Conservation (phyloP, 768 basidiomycete genomes). For the Leccinellum albellum region DNA sequence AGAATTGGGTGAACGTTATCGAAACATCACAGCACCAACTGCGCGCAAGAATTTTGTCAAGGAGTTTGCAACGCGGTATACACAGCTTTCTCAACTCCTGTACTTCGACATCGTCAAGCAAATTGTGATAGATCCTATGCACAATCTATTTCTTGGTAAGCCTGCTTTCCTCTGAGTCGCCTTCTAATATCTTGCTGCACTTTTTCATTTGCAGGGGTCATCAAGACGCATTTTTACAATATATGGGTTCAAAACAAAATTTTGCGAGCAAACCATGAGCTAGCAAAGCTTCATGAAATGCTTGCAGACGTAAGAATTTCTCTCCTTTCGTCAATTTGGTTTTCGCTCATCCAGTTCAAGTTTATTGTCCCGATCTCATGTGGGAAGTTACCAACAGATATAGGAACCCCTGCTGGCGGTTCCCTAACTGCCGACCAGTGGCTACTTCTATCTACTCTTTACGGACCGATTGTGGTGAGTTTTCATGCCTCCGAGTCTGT, state of each 20-base stretch:
- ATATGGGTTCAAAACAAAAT: slow-evolving; percentile 27
- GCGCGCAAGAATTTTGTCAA: not conserved
- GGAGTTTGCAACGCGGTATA: not conserved
- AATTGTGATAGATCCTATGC: not conserved
- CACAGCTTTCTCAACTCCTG: not conserved
- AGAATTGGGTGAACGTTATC: not conserved
- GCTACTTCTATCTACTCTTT: not conserved
- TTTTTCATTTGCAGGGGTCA: too few relatives aligned
- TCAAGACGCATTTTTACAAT: slow-evolving; percentile 22
- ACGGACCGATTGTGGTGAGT: not conserved
- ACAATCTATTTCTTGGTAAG: not conserved
- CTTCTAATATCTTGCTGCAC: too few relatives aligned
- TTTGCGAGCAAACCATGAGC: slow-evolving; percentile 5
- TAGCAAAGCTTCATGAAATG: not conserved
- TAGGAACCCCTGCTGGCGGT: not conserved
- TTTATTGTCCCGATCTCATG: not conserved
- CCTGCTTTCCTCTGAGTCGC: too few relatives aligned
- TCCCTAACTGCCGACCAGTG: not conserved
- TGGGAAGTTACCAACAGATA: not conserved
- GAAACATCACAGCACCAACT: not conserved
- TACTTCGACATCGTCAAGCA: not conserved
- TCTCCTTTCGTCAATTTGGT: too few relatives aligned
- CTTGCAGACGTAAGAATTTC: not conserved
- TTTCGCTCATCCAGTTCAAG: not conserved
- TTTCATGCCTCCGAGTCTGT: too few relatives aligned